Base-by-base conservation (phyloP, 164 flowering plant species). In the Sextonia rubra region DNA sequence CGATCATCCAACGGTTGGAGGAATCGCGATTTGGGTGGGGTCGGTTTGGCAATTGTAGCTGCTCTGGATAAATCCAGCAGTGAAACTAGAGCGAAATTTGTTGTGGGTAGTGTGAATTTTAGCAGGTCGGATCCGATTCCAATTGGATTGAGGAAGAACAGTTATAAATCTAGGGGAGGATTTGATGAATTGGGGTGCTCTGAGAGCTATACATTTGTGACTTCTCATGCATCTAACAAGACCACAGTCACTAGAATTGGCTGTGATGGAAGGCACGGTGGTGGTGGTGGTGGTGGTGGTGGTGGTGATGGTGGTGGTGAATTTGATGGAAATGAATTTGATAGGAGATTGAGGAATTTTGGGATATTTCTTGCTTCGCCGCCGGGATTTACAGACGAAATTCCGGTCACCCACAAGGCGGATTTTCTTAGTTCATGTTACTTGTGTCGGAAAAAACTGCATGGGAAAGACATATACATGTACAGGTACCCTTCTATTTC, bases 161-260 rank as follows among this genome's bases (percentile, higher is more conserved):
- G 63, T 29, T 74, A 64, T 11, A 64, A 26, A 26, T 26, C 49
- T 24, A 29, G 71, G 20, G 66, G 64, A 70, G 66, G 81, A 77
- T 61, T 25, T 47, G 11, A 49, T 67, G 83, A 77, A 66, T 66
- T 26, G 47, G 82, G 77, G 22, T 75, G 76, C 49, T 74, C 71
- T 74, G 90, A 83, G 75, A 52, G 78, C 71, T 83, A 80, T 47
- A 85, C 87, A 0, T 80, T 69, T 37, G 89, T 85, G 55, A 88
- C 85, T 14, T 76, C 73, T 23, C 87, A 63, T 78, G 82, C 78
- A 18, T 86, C 85, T 1, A 73, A 76, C 63, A 76, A 81, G 47
- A 67, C 86, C 60, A 26, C 73, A 1, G 22, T 58, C 62, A 86
- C 87, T 0, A 83, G 52, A 73, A 86, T 83, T 1, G 83, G 75